These are phyloP conservation scores for Nissolia schottii DNA, from an alignment of 306 rosid genomes.

Conservation along the genomic window DNA sequence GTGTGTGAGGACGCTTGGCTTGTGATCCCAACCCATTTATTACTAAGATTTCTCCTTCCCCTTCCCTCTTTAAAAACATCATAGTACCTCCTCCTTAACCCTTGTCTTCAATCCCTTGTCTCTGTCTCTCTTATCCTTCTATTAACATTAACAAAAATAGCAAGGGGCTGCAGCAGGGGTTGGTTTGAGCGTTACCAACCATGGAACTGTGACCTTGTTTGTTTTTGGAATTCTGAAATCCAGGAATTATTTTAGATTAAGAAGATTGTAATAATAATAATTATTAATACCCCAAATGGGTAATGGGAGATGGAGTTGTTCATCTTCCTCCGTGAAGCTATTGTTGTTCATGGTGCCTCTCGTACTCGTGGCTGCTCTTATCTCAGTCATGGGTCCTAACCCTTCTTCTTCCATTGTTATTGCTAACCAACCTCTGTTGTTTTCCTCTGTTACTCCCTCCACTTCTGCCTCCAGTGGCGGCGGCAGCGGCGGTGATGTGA, in stretches of 20 bases:
- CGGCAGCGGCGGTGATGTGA: not conserved
- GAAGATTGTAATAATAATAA: not conserved
- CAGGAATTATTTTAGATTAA: too few species aligned
- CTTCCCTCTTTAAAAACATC: too few species aligned
- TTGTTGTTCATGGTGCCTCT: conserved; percentile 52
- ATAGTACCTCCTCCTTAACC: too few species aligned
- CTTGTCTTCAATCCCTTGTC: not conserved
- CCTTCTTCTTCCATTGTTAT: conserved; percentile 32
- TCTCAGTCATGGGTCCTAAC: conserved; percentile 50
- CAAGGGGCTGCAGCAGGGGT: too few species aligned
- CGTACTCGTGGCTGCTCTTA: conserved; percentile 44
- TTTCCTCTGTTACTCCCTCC: conserved; percentile 18
- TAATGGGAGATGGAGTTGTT: not conserved
- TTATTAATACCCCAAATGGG: conserved; percentile 13
- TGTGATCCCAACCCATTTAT: conserved; percentile 49
- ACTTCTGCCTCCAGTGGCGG: conserved; percentile 8
- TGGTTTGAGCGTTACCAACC: too few species aligned
- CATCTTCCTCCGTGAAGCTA: conserved; percentile 32
- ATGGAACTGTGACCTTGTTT: not conserved
- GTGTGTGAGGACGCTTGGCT: conserved; percentile 55
- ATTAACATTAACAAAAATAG: too few species aligned
- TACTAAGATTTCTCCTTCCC: conserved; percentile 35
- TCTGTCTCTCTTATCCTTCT: not conserved
- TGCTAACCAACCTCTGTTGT: conserved; percentile 6
- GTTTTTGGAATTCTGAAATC: not conserved